A percentile compares a stretch with the other conserved stretches of the same genome.
These are phyloP conservation scores for Pseudozyma tsukubaensis DNA, from an alignment of 1,284 basidiomycete genomes.

Conservation along the genomic window DNA sequence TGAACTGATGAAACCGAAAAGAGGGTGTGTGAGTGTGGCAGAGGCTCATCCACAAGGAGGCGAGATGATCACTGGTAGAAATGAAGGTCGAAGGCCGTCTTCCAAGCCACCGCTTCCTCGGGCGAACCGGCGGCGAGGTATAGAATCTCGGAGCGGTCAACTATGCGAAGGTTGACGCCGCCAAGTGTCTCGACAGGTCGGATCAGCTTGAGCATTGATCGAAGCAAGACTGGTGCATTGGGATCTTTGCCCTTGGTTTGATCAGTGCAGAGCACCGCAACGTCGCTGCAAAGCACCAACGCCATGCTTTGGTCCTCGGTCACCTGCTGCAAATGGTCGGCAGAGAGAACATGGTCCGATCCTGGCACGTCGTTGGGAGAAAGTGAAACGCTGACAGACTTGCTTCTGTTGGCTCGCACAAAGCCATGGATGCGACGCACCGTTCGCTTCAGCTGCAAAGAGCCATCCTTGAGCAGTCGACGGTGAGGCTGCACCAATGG, in stretches of 20 bases:
- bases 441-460: slow-evolving; percentile 82
- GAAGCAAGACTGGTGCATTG: slow-evolving; percentile 27
- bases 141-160: slow-evolving; percentile 51
- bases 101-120: slow-evolving; percentile 53
- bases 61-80: slow-evolving; percentile 27
- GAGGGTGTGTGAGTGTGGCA: background rate
- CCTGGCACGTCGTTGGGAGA: slow-evolving; percentile 2
- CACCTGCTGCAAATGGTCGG: slow-evolving; percentile 81
- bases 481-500: slow-evolving; percentile 98
- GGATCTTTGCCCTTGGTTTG: slow-evolving; percentile 56
- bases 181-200: slow-evolving; percentile 49
- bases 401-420: slow-evolving; percentile 70
- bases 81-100: slow-evolving; percentile 54
- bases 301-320: slow-evolving; percentile 52
- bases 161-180: slow-evolving; percentile 48
- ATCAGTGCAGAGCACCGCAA: slow-evolving; percentile 87
- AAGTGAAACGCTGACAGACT: slow-evolving; percentile 12
- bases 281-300: slow-evolving; percentile 85
- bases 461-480: slow-evolving; percentile 75
- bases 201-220: slow-evolving; percentile 29
- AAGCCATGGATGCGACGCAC: slow-evolving; percentile 88
- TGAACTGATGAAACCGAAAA: slow-evolving; percentile 1
- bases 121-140: slow-evolving; percentile 49
- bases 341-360: slow-evolving; percentile 75
- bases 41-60: background rate